Percentiles rank a stretch among this genome's conserved stretches.
phyloP scores from a whole-genome alignment of 164 flowering plant genomes.

The Chimonanthus praecox region DNA sequence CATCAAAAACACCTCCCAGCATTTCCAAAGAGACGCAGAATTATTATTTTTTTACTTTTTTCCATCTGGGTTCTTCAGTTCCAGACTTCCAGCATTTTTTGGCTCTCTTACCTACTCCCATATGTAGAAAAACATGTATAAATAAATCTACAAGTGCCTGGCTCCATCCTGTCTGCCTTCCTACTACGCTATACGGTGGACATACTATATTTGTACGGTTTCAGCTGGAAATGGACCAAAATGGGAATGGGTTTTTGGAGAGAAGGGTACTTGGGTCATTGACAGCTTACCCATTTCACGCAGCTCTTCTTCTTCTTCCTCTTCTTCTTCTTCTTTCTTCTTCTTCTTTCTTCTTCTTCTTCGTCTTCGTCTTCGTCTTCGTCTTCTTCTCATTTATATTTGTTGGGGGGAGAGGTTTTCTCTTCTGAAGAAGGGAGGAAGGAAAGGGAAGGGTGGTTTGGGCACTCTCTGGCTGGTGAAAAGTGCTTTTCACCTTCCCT shows the following conservation, averaged over 20 bases:
- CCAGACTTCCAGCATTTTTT: background rate
- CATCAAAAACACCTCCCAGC: slow-evolving; percentile 10
- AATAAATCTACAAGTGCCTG: slow-evolving; percentile 39
- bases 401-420: slow-evolving; percentile 8
- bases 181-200: slow-evolving; percentile 24
- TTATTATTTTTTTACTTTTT: slow-evolving; percentile 4
- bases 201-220: slow-evolving; percentile 42
- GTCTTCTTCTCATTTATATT: background rate
- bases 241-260: slow-evolving; percentile 24
- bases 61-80: background rate
- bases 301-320: background rate
- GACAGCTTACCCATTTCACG: slow-evolving; percentile 5
- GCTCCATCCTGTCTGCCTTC: slow-evolving; percentile 82
- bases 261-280: slow-evolving; percentile 30
- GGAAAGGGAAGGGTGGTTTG: slow-evolving; percentile 12
- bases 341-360: slow-evolving; percentile 6
- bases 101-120: background rate
- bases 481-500: slow-evolving; percentile 53
- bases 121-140: slow-evolving; percentile 1
- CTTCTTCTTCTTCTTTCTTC: background rate
- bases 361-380: background rate
- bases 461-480: slow-evolving; percentile 39
- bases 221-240: slow-evolving; percentile 33
- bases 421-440: slow-evolving; percentile 5
- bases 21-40: slow-evolving; percentile 5